A percentile compares a stretch with the other conserved stretches of the same genome.
phyloP scores from a whole-genome alignment of 1,139 yeast species.

The Scheffersomyces lignicola region DNA sequence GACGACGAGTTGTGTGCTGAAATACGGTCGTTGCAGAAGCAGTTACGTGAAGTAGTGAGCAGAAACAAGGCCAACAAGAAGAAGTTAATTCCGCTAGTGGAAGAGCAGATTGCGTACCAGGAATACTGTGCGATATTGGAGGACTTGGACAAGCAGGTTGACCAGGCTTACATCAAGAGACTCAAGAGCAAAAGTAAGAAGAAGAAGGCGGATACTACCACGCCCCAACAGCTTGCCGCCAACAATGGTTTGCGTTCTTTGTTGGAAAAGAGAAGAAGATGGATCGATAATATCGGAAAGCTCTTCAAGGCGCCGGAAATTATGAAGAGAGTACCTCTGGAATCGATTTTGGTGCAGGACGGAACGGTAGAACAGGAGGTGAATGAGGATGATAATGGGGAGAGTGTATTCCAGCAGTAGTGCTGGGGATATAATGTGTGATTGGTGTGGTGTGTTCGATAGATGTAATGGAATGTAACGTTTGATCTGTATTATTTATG shows the following conservation, averaged over 20 bases:
- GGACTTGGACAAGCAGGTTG: constrained; percentile 94
- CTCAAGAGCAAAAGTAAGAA: constrained; percentile 80
- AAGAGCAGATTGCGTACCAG: constrained; percentile 92
- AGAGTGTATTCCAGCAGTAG: constrained; percentile 12
- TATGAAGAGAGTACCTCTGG: constrained; percentile 74
- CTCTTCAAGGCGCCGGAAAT: constrained; percentile 68
- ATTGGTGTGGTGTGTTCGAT: too few relatives aligned
- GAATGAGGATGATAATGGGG: constrained; percentile 38
- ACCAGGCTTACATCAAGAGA: constrained; percentile 87
- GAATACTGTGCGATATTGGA: constrained; percentile 88
- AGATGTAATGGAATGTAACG: too few relatives aligned
- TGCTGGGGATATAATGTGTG: constrained; percentile 17
- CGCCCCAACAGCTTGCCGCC: constrained; percentile 54
- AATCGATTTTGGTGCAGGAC: constrained; percentile 48
- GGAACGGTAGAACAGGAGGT: constrained; percentile 44
- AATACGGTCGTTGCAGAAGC: constrained; percentile 68
- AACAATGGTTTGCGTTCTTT: constrained; percentile 77
- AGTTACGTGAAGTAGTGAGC: constrained; percentile 60
- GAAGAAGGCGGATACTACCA: constrained; percentile 54
- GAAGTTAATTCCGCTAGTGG: constrained; percentile 68
- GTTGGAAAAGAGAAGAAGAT: constrained; percentile 80
- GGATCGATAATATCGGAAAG: constrained; percentile 90
- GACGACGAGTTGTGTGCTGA: constrained; percentile 95
- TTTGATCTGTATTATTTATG: too few relatives aligned
- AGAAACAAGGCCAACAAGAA: constrained; percentile 70